These are phyloP conservation scores for Jasminum sambac DNA, from an alignment of 257 asterid species.

Conservation along the genomic window DNA sequence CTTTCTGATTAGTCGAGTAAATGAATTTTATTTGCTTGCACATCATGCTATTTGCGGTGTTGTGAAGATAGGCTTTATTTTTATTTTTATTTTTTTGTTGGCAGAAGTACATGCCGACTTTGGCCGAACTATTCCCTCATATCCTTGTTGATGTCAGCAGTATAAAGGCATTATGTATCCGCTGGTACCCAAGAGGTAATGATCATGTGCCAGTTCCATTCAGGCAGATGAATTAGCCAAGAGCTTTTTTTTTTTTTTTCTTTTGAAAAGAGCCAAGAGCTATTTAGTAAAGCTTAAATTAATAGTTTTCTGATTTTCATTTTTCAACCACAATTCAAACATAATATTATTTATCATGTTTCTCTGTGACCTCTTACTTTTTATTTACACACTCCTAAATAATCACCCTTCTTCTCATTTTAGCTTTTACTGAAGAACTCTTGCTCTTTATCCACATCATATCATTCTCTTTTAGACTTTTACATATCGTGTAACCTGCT, in stretches of 20 bases:
- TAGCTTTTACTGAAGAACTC: background rate
- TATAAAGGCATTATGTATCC: constrained; percentile 72
- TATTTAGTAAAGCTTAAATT: no score
- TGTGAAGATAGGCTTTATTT: background rate
- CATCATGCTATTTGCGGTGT: background rate
- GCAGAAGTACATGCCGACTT: constrained; percentile 93
- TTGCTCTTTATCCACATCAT: background rate
- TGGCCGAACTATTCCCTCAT: constrained; percentile 89
- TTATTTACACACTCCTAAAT: no score
- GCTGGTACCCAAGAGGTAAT: constrained; percentile 94
- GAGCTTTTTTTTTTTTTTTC: no score
- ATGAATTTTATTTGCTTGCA: background rate
- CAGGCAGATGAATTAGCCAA: background rate
- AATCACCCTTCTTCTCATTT: no score
- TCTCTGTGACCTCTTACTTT: no score
- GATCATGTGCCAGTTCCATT: constrained; percentile 23
- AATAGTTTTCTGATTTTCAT: no score
- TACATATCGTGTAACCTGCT: background rate
- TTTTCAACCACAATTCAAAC: no score
- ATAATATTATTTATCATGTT: no score
- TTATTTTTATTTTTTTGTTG: constrained; percentile 22
- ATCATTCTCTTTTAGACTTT: background rate
- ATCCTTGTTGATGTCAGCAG: constrained; percentile 95
- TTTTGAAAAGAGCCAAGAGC: background rate
- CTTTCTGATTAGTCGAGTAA: background rate